These are phyloP conservation scores for Tieghemiomyces parasiticus DNA, from an alignment of 192 early-diverging fungal genomes.

Conservation along the genomic window DNA sequence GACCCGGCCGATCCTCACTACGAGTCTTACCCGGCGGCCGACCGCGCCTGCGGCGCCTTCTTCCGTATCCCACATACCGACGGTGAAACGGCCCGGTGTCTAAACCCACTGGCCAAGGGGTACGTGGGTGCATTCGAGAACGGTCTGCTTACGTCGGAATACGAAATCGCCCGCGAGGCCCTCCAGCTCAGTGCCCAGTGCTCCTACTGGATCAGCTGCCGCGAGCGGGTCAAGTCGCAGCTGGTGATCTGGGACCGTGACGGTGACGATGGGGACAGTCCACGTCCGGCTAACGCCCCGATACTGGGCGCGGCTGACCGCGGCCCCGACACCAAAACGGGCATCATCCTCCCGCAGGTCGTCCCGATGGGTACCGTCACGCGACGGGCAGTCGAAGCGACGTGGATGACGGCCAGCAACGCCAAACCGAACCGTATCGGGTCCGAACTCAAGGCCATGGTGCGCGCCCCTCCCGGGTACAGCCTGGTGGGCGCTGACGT, in stretches of 20 bases:
- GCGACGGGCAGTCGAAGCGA: slow-evolving; percentile 75
- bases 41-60: slow-evolving; percentile 26
- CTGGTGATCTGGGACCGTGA: slow-evolving; percentile 68
- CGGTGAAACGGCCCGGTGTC: slow-evolving; percentile 61
- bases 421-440: slow-evolving; percentile 80
- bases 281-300: too few relatives aligned
- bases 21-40: slow-evolving; percentile 21
- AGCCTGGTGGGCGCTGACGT: slow-evolving; percentile 93
- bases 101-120: slow-evolving; percentile 74
- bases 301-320: slow-evolving; percentile 7
- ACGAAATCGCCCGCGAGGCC: slow-evolving; percentile 56
- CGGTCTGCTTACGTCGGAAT: slow-evolving; percentile 56
- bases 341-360: slow-evolving; percentile 81
- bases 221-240: slow-evolving; percentile 66
- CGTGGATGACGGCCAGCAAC: slow-evolving; percentile 94
- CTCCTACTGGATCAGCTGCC: slow-evolving; percentile 81
- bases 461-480: slow-evolving; percentile 70
- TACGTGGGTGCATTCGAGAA: slow-evolving; percentile 69
- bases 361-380: slow-evolving; percentile 95
- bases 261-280: too few relatives aligned
- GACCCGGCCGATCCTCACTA: slow-evolving; percentile 29
- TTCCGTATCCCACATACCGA: slow-evolving; percentile 76
- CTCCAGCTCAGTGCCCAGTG: slow-evolving; percentile 59
- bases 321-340: slow-evolving; percentile 19
- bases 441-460: slow-evolving; percentile 81